Evolutionary conservation across 441 rosid species (phyloP), one percentile per base, ranked within the genome.

Genomic region (Mallotus repandus): DNA sequence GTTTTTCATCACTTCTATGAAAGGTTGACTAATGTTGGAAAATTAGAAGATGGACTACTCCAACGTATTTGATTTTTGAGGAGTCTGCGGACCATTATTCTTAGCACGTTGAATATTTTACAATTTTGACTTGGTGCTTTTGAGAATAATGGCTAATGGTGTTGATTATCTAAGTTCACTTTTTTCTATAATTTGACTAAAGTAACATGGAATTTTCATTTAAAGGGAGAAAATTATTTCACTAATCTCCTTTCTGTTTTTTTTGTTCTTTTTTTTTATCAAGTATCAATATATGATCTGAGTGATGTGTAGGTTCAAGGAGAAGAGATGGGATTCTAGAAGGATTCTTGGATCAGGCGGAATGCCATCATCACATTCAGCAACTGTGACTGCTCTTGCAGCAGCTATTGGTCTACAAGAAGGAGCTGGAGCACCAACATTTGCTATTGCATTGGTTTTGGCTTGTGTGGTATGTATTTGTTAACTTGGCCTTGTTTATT

Each of bases 281-380:
- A n/a, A n/a, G n/a, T n/a, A n/a, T n/a, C 32, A 29, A 29, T 29
- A 29, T 29, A 29, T 29, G 32, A 29, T 29, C 32, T 29, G 32
- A 29, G 2, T 2, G 32, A 29, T 29, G 32, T 29, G 32, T 29
- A 29, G 98, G 98, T 95, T 77, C 83, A 92, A 88, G 86, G 99
- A 95, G 80, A 93, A 82, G 90, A 87, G 89, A 75, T 95, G 99
- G 99, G 99, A 95, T 83, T 83, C 98, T 70, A 89, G 87, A 86
- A 83, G 87, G 80, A 75, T 95, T 84, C 78, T 93, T 64, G 91
- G 83, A 70, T 95, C 99, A 12, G 99, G 98, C 78, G 99, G 98
- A 55, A 95, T 95, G 99, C 99, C 98, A 41, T 95, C 99, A 1
- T 93, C 98, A 0, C 98, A 95, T 75, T 88, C 32, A 29, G 32